phyloP scores from a whole-genome alignment of 345 rosid genomes.

The Heritiera littoralis region DNA sequence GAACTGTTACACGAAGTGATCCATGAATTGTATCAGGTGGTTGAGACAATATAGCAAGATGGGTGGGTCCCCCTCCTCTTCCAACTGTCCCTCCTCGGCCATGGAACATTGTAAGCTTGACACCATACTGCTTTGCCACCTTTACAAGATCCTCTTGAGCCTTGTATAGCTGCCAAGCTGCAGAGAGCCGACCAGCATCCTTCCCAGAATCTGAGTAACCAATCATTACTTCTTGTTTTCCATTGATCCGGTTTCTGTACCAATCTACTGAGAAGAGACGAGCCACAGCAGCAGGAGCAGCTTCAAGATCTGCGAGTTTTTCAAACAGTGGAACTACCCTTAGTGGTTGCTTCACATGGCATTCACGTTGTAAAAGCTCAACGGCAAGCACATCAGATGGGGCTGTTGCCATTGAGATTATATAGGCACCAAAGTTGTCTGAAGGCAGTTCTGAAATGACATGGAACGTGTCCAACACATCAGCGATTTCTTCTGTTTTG shows the following conservation, averaged over 20 bases:
- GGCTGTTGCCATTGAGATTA: slow-evolving; percentile 96
- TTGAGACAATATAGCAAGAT: slow-evolving; percentile 96
- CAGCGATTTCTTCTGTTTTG: slow-evolving; percentile 85
- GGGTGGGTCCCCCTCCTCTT: slow-evolving; percentile 97
- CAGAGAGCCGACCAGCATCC: slow-evolving; percentile 94
- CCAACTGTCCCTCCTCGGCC: slow-evolving; percentile 99
- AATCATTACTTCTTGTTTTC: slow-evolving; percentile 97
- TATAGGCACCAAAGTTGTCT: slow-evolving; percentile 87
- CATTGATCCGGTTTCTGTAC: slow-evolving; percentile 81
- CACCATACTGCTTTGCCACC: slow-evolving; percentile 81
- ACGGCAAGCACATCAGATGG: slow-evolving; percentile 94
- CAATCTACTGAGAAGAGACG: slow-evolving; percentile 95
- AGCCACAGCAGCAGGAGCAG: slow-evolving; percentile 89
- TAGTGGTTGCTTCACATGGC: slow-evolving; percentile 71
- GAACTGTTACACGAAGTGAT: slow-evolving; percentile 88
- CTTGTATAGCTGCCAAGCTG: slow-evolving; percentile 94
- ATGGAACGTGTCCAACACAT: slow-evolving; percentile 80
- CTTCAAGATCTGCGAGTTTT: slow-evolving; percentile 90
- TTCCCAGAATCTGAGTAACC: slow-evolving; percentile 98
- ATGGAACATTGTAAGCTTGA: slow-evolving; percentile 94
- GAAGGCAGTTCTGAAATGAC: slow-evolving; percentile 84
- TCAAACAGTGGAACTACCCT: slow-evolving; percentile 97
- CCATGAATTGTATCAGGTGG: slow-evolving; percentile 96
- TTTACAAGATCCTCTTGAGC: slow-evolving; percentile 91
- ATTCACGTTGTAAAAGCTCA: slow-evolving; percentile 93